These are phyloP conservation scores for Coemansia sp. DNA, from an alignment of 192 early-diverging fungal genomes.

Conservation along the genomic window DNA sequence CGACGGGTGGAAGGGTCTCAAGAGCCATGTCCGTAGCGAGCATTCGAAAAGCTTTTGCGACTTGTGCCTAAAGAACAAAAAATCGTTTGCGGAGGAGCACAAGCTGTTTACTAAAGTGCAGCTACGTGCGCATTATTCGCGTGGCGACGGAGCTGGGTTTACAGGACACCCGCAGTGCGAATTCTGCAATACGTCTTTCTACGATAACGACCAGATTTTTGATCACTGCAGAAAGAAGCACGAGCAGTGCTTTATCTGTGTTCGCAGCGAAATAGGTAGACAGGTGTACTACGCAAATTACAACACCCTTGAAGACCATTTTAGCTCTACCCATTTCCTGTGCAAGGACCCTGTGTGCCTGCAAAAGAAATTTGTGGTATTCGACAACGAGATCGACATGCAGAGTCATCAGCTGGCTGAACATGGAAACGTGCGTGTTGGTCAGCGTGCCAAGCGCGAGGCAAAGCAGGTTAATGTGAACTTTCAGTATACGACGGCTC, in stretches of 20 bases:
- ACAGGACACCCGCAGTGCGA: constrained; percentile 87
- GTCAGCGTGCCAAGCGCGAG: constrained; percentile 41
- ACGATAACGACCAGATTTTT: constrained; percentile 91
- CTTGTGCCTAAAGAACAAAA: constrained; percentile 84
- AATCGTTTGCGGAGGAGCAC: constrained; percentile 92
- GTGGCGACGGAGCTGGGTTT: constrained; percentile 73
- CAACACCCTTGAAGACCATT: constrained; percentile 77
- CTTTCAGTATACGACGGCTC: constrained; percentile 25
- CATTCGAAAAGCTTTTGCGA: constrained; percentile 83
- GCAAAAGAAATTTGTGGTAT: constrained; percentile 95
- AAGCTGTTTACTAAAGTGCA: constrained; percentile 74
- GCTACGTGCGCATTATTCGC: constrained; percentile 72
- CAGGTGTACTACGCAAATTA: constrained; percentile 91
- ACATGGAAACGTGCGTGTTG: constrained; percentile 28
- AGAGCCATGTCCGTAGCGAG: constrained; percentile 72
- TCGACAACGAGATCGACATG: constrained; percentile 87
- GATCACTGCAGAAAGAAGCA: constrained; percentile 91
- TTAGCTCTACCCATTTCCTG: constrained; percentile 74
- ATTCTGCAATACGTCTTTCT: constrained; percentile 82
- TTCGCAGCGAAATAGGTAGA: constrained; percentile 63
- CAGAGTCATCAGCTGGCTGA: constrained; percentile 78
- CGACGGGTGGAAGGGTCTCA: constrained; percentile 81
- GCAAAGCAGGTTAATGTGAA: constrained; percentile 43
- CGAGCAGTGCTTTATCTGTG: constrained; percentile 92
- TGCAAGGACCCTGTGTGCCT: constrained; percentile 80